Evolutionary conservation across 805 yeast species (phyloP).

Genomic region (Yamadazyma insecticola): DNA sequence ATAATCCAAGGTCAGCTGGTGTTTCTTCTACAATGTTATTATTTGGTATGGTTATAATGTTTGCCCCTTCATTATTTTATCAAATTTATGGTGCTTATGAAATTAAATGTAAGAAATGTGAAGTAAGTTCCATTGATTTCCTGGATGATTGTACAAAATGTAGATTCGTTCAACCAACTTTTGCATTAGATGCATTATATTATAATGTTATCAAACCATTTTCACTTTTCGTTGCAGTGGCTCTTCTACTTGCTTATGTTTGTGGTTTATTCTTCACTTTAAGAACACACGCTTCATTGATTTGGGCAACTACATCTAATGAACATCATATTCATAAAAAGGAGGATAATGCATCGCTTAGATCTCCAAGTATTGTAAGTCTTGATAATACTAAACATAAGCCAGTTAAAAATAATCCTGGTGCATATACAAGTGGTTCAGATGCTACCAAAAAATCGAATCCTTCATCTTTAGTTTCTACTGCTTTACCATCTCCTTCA

Average conservation of each 20-base stretch:
- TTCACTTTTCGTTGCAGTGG: slow-evolving; percentile 71
- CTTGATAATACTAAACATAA: slow-evolving; percentile 11
- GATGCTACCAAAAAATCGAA: slow-evolving; percentile 1
- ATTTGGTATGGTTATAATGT: slow-evolving; percentile 84
- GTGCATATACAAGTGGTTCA: not conserved
- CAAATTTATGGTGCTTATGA: slow-evolving; percentile 88
- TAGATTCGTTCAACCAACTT: slow-evolving; percentile 71
- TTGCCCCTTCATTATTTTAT: slow-evolving; percentile 87
- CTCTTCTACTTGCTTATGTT: slow-evolving; percentile 76
- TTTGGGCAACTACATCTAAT: slow-evolving; percentile 65
- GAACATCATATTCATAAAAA: slow-evolving; percentile 21
- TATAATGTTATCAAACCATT: slow-evolving; percentile 72
- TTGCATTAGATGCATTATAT: slow-evolving; percentile 66
- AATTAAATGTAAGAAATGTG: slow-evolving; percentile 62
- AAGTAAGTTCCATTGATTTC: slow-evolving; percentile 2
- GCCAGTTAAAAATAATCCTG: slow-evolving; percentile 1
- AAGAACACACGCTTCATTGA: slow-evolving; percentile 92
- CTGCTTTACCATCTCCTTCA: slow-evolving; percentile 15
- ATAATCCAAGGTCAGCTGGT: slow-evolving; percentile 95
- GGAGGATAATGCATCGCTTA: slow-evolving; percentile 16
- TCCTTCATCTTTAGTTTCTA: slow-evolving; percentile 3
- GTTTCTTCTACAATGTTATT: slow-evolving; percentile 94
- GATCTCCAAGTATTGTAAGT: slow-evolving; percentile 38
- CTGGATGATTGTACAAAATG: slow-evolving; percentile 60
- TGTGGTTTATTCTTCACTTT: slow-evolving; percentile 91